Evolutionary conservation across 176 grass and related monocot genomes (phyloP).

Genomic region (Poa pratensis): DNA sequence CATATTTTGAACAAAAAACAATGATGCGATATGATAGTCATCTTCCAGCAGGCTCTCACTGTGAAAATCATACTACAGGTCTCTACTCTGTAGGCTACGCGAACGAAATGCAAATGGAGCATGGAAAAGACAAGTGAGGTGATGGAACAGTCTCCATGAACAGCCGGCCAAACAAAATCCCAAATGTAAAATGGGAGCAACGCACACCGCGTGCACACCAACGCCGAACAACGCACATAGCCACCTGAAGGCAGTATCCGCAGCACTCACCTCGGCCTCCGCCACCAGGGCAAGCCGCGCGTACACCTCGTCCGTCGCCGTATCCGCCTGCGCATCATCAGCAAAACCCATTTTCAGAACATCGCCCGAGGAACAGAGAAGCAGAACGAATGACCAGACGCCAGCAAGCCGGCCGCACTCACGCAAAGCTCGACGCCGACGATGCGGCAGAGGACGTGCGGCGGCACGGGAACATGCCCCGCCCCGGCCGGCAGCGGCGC

Average conservation of each 20-base stretch:
- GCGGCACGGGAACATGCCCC: constrained; percentile 4
- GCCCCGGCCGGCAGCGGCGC: too few species aligned
- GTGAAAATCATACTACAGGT: too few species aligned
- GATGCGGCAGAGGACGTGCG: constrained; percentile 79
- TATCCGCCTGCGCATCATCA: constrained; percentile 71
- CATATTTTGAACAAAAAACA: neutral
- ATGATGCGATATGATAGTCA: neutral
- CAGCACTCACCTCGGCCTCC: constrained; percentile 61
- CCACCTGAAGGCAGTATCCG: neutral
- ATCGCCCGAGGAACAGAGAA: neutral
- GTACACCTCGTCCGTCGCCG: constrained; percentile 84
- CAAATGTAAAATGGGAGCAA: neutral
- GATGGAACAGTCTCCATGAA: neutral
- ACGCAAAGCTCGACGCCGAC: constrained; percentile 87
- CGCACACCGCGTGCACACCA: too few species aligned
- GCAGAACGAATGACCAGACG: constrained; percentile 13
- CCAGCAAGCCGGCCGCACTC: constrained; percentile 26
- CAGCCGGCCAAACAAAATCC: neutral
- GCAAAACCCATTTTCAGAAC: too few species aligned
- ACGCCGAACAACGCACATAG: neutral
- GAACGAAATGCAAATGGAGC: constrained; percentile 25
- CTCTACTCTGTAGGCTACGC: too few species aligned
- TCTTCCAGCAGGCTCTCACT: neutral
- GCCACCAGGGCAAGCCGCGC: constrained; percentile 74
- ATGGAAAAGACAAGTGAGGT: neutral